A percentile compares a stretch with the other conserved stretches of the same genome.
Evolutionary conservation across 305 asterid genomes (phyloP).

Genomic region (Fraxinus angustifolia): DNA sequence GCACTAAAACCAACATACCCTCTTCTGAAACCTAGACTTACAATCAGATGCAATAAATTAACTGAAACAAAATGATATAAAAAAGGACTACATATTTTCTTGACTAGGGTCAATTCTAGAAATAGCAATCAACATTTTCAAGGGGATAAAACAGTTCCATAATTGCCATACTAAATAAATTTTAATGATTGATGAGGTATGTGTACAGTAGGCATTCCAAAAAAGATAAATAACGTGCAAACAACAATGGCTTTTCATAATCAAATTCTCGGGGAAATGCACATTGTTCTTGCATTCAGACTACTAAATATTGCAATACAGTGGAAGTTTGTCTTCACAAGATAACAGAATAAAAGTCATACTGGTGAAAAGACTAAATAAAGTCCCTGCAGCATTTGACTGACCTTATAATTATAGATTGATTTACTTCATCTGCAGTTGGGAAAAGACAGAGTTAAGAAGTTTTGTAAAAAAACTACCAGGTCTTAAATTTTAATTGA

Average conservation of each 20-base stretch:
- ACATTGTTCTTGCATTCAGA: neutral
- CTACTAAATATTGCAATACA: neutral
- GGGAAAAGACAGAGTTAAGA: conserved; percentile 21
- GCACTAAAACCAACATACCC: neutral
- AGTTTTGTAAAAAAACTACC: neutral
- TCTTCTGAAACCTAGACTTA: neutral
- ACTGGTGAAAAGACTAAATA: conserved; percentile 2
- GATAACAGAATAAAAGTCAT: conserved; percentile 5
- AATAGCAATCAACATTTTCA: neutral
- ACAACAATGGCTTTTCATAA: neutral
- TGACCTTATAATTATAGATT: conserved; percentile 93
- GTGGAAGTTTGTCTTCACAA: conserved; percentile 7
- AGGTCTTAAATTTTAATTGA: conserved; percentile 12
- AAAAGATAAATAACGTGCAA: neutral
- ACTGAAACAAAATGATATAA: neutral
- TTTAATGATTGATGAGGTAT: neutral
- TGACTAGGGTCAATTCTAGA: neutral
- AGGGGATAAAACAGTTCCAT: neutral
- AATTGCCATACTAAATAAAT: neutral
- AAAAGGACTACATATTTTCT: neutral
- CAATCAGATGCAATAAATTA: neutral
- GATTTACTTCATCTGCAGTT: conserved; percentile 94
- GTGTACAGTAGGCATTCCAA: neutral
- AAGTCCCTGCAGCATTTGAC: conserved; percentile 19
- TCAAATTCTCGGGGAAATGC: neutral